These are phyloP conservation scores for Cytospora paraplurivora DNA, from an alignment of 2,329 filamentous ascomycete species.

Conservation along the genomic window DNA sequence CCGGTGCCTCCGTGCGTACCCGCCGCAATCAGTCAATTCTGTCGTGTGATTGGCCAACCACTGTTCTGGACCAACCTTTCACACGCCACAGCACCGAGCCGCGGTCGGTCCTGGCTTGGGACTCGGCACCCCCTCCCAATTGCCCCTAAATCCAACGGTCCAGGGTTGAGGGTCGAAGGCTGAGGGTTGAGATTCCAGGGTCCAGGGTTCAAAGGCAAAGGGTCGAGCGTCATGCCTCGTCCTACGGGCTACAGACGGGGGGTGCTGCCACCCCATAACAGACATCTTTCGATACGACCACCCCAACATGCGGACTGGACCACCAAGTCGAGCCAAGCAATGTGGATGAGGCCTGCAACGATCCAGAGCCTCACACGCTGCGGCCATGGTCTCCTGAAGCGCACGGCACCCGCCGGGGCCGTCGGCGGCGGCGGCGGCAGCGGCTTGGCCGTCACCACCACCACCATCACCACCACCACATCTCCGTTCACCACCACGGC, in stretches of 20 bases:
- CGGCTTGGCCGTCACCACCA: background rate
- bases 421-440: background rate
- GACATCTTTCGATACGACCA: background rate
- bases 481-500: constrained; percentile 39
- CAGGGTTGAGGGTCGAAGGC: too few relatives aligned
- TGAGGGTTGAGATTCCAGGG: too few relatives aligned
- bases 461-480: background rate
- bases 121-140: too few relatives aligned
- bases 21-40: constrained; percentile 2
- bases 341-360: constrained; percentile 15
- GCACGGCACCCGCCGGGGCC: background rate
- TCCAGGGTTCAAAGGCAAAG: too few relatives aligned
- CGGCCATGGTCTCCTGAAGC: constrained; percentile 2
- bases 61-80: background rate
- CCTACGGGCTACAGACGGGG: background rate
- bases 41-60: constrained; percentile 2
- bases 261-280: background rate
- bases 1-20: constrained; percentile 9
- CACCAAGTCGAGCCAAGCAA: constrained; percentile 4
- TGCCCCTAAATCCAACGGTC: too few relatives aligned
- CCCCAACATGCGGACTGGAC: constrained; percentile 7
- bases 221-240: background rate
- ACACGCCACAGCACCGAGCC: constrained; percentile 13
- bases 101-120: background rate
- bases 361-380: background rate